These are phyloP conservation scores for Chalciporus sphaerocephalus DNA, from an alignment of 768 basidiomycete genomes.

Conservation along the genomic window DNA sequence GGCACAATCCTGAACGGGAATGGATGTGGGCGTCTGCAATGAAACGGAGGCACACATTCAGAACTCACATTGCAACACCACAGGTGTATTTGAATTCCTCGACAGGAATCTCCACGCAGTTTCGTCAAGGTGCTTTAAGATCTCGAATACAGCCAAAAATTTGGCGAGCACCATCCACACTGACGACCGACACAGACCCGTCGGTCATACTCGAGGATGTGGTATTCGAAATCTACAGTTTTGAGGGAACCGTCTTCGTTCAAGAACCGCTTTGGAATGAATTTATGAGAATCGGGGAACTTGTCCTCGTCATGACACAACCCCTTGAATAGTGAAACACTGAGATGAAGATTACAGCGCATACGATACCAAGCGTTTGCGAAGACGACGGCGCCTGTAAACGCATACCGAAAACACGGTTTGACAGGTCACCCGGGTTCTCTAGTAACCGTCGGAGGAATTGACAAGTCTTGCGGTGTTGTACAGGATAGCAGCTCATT, in stretches of 20 bases:
- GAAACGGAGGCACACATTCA: too few relatives aligned
- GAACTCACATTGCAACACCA: not conserved
- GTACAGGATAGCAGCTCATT: slow-evolving; percentile 35
- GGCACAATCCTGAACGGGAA: slow-evolving; percentile 2
- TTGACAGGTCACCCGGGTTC: slow-evolving; percentile 26
- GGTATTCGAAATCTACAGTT: not conserved
- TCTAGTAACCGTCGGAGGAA: slow-evolving; percentile 31
- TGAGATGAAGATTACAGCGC: too few relatives aligned
- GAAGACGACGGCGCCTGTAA: too few relatives aligned
- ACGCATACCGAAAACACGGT: slow-evolving; percentile 31
- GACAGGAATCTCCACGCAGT: slow-evolving; percentile 1
- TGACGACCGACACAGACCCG: slow-evolving; percentile 12
- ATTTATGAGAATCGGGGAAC: slow-evolving; percentile 33
- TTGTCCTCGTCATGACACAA: slow-evolving; percentile 18
- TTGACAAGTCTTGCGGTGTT: slow-evolving; percentile 24
- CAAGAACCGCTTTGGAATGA: slow-evolving; percentile 36
- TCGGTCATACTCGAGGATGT: slow-evolving; percentile 15
- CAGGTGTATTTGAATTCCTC: not conserved
- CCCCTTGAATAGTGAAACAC: too few relatives aligned
- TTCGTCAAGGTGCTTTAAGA: not conserved
- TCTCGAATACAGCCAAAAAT: slow-evolving; percentile 2
- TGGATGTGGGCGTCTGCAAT: not conserved
- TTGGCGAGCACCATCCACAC: slow-evolving; percentile 3
- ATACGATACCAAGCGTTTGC: too few relatives aligned
- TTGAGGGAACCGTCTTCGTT: slow-evolving; percentile 13